Evolutionary conservation across 2,329 filamentous ascomycete species (phyloP), one percentile per base, ranked within the genome.

Genomic region (Microdochium trichocladiopsis): DNA sequence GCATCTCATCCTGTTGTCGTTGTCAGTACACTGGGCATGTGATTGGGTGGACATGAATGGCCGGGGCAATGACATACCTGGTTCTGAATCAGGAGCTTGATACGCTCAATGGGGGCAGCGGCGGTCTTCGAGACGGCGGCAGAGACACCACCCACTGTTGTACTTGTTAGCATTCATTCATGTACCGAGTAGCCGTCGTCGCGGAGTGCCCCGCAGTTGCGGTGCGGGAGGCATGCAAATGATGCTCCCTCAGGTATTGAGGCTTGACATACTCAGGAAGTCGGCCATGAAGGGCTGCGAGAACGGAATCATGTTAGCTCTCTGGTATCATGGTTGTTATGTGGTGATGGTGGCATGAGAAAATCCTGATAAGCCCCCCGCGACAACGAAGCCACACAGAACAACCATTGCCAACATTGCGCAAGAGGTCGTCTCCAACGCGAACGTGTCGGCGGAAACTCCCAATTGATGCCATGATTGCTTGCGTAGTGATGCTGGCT

Each of bases 61-160:
- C n/a, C n/a, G 41, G 50, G 55, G 47, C 24, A 55, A 53, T 52
- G 52, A 82, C 90, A 64, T 85, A 96, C 92, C 88, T 99, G 94
- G 84, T 99, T 99, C 86, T 99, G 94, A 82, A 99, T 95, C 72
- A 99, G 90, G 73, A 99, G 94, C 92, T 99, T 99, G 81, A 99
- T 88, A 91, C 94, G 94, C 92, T 99, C 94, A 69, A 99, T 99
- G 79, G 94, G 94, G 80, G 94, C 94, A 74, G 94, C 94, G 72
- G 94, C 94, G 66, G 94, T 99, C 91, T 99, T 99, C 75, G 94
- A 99, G 87, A 99, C 92, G 78, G 94, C 94, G 78, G 94, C 94
- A 72, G 94, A 96, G 67, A 99, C 88, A 96, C 94, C 94, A 88
- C 94, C 94, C 94, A 99, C 91, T 95, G 67, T 71, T 66, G 61